phyloP scores from a whole-genome alignment of 345 rosid genomes.

The Brassica napus region DNA sequence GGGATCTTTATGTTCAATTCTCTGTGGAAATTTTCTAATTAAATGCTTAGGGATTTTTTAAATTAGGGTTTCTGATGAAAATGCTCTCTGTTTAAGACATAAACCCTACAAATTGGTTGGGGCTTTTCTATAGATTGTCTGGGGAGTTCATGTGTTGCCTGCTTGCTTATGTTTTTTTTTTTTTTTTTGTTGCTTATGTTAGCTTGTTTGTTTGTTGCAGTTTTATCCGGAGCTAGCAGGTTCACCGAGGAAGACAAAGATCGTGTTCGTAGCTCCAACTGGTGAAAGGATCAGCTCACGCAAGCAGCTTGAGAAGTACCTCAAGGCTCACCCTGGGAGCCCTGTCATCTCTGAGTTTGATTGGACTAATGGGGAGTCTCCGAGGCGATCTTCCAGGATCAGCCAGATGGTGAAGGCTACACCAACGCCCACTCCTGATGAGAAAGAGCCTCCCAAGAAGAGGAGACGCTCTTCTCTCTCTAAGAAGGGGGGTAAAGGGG shows the following conservation, averaged over 20 bases:
- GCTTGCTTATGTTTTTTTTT: not conserved
- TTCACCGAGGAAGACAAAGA: slow-evolving; percentile 69
- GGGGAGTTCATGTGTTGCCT: not conserved
- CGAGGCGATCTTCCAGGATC: slow-evolving; percentile 85
- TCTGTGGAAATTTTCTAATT: not conserved
- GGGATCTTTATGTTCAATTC: not conserved
- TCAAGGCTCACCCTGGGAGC: slow-evolving; percentile 72
- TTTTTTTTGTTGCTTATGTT: too few species aligned
- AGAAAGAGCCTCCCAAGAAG: slow-evolving; percentile 58
- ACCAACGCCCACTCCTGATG: slow-evolving; percentile 58
- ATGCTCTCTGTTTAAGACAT: not conserved
- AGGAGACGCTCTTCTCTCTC: slow-evolving; percentile 51
- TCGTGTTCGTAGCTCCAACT: slow-evolving; percentile 69
- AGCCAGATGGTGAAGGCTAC: slow-evolving; percentile 71
- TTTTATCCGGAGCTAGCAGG: slow-evolving; percentile 60
- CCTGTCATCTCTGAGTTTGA: slow-evolving; percentile 68
- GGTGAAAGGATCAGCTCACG: slow-evolving; percentile 68
- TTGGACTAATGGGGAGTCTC: slow-evolving; percentile 89
- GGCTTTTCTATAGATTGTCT: not conserved
- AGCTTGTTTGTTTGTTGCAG: slow-evolving; percentile 40
- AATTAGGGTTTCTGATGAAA: slow-evolving; percentile 22
- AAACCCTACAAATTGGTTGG: slow-evolving; percentile 24
- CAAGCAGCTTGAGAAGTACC: slow-evolving; percentile 73
- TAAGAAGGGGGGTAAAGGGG: slow-evolving; percentile 26
- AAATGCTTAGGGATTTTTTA: not conserved